Evolutionary conservation across 2,329 filamentous ascomycete species (phyloP), one percentile per base, ranked within the genome.

Genomic region (Fusarium incarnatum): DNA sequence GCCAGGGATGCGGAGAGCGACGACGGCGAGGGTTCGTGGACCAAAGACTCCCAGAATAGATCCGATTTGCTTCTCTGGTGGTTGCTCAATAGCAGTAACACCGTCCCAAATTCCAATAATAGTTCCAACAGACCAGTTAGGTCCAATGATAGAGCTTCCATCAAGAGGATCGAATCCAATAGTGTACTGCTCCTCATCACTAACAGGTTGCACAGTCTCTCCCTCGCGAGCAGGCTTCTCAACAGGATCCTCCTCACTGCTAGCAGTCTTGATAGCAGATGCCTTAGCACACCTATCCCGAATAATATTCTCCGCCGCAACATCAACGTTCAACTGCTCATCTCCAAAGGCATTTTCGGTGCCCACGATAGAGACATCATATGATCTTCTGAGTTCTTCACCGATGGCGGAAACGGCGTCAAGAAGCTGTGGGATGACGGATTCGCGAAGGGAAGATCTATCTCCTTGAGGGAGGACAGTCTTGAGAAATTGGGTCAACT

Each of bases 91-190:
- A 0, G 85, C 84, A 0, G 83, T 81, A 0, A 69, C 40, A 4
- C 85, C 85, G 30, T 84, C 82, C 86, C 88, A 91, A 41, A 91
- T 77, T 10, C 88, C 88, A 18, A 89, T 78, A 64, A 91, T 90
- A 48, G 87, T 84, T 23, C 86, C 86, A 11, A 88, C 86, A 1
- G 84, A 82, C 86, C 86, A 88, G 73, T 88, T 88, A 2, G 86
- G 81, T 1, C 81, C 84, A 45, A 88, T 87, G 71, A 88, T 88
- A 66, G 86, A 89, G 76, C 85, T 88, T 13, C 88, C 88, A 69
- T 91, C 88, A 0, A 91, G 83, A 0, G 88, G 88, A 70, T 91
- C 88, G 70, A 90, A 91, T 1, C 87, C 88, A 11, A 89, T 77
- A 0, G 87, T 85, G 77, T 90, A 90, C 28, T 79, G 73, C 70